Conservation (phyloP, 2,329 filamentous ascomycete species). For the Myrmaecium sp. region DNA sequence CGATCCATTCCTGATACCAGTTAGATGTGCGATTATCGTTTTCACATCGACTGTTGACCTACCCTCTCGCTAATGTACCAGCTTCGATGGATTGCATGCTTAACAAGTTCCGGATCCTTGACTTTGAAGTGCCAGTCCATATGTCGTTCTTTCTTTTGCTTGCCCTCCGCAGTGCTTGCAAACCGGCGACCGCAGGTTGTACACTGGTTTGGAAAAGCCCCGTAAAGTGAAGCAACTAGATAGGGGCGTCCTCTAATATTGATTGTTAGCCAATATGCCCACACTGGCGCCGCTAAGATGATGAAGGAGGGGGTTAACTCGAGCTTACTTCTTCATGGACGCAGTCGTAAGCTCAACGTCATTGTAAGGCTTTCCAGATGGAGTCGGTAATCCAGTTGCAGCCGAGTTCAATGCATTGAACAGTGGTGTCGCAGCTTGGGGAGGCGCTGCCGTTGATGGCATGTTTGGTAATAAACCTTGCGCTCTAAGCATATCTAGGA, state of each 20-base stretch:
- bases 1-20: conserved; percentile 62
- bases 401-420: conserved; percentile 1
- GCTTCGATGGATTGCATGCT: conserved; percentile 74
- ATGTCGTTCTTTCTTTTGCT: conserved; percentile 73
- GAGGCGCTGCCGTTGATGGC: conserved; percentile 6
- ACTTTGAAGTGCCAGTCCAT: conserved; percentile 98
- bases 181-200: conserved; percentile 86
- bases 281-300: too few species aligned
- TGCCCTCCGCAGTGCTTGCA: conserved; percentile 56
- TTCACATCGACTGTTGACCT: conserved; percentile 19
- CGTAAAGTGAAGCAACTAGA: conserved; percentile 58
- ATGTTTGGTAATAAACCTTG: conserved; percentile 3
- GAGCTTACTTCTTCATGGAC: conserved; percentile 58
- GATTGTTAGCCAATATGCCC: too few species aligned
- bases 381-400: conserved; percentile 8
- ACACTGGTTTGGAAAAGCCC: conserved; percentile 70
- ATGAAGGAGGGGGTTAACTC: conserved; percentile 1
- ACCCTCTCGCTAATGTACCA: conserved; percentile 88
- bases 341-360: conserved; percentile 45
- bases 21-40: conserved; percentile 13
- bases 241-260: conserved; percentile 51
- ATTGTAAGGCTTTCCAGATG: conserved; percentile 23
- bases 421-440: conserved; percentile 9
- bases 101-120: conserved; percentile 74
- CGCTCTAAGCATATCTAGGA: conserved; percentile 3